phyloP scores from a whole-genome alignment of 768 basidiomycete genomes.

The Amanita fuliginea region DNA sequence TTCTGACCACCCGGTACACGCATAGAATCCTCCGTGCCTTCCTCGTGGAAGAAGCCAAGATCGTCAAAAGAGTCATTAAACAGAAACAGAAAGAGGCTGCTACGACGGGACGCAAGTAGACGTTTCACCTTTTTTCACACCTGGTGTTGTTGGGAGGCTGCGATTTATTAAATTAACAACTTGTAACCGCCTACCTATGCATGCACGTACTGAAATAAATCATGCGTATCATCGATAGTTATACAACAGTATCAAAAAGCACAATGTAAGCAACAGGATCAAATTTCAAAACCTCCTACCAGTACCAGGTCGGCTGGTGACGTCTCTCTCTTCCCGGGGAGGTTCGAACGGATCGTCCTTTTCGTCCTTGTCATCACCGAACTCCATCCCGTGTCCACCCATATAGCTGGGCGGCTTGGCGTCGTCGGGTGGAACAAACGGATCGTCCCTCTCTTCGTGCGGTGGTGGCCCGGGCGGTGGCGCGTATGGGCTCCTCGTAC shows the following conservation, averaged over 20 bases:
- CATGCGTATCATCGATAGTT: too few relatives aligned
- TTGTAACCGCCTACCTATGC: not conserved
- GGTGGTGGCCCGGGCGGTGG: conserved; percentile 44
- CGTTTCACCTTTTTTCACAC: not conserved
- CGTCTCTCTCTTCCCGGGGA: conserved; percentile 28
- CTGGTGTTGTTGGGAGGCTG: too few relatives aligned
- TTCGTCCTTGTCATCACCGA: conserved; percentile 18
- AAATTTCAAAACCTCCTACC: conserved; percentile 23
- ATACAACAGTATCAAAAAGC: too few relatives aligned
- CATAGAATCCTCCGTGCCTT: conserved; percentile 92
- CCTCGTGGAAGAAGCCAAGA: conserved; percentile 99
- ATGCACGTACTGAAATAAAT: not conserved
- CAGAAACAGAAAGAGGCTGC: conserved; percentile 51
- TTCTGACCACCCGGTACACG: conserved; percentile 3
- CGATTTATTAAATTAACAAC: too few relatives aligned
- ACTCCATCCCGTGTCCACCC: conserved; percentile 14
- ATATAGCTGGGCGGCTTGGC: conserved; percentile 41
- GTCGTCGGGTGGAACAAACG: conserved; percentile 21
- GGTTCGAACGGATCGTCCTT: conserved; percentile 49
- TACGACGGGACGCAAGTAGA: conserved; percentile 27
- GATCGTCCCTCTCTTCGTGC: conserved; percentile 17
- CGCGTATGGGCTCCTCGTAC: conserved; percentile 20
- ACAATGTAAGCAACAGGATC: too few relatives aligned
- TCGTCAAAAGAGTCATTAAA: conserved; percentile 99
- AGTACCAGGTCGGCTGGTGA: conserved; percentile 26